Percentiles rank a stretch among this genome's conserved stretches.
phyloP scores from a whole-genome alignment of 805 yeast genomes.

The Kazachstania martiniae region DNA sequence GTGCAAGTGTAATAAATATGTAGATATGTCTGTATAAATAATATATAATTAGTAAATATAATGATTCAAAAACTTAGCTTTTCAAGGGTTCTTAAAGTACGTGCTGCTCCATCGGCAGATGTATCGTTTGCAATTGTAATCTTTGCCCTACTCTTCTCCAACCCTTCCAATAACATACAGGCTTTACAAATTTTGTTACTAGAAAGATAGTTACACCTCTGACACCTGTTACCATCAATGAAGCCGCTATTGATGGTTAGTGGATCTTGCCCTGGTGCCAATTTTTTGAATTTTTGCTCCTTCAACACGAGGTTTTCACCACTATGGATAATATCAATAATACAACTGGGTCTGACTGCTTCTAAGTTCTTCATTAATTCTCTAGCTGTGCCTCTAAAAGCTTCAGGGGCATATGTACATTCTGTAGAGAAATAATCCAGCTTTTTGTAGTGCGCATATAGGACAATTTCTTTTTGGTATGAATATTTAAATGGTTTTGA shows the following conservation, averaged over 20 bases:
- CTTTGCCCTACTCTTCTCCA: slow-evolving; percentile 67
- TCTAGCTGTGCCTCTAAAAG: slow-evolving; percentile 95
- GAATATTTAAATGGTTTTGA: slow-evolving; percentile 93
- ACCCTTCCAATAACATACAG: slow-evolving; percentile 74
- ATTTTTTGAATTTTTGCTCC: slow-evolving; percentile 25
- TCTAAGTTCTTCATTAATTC: slow-evolving; percentile 84
- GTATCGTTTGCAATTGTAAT: slow-evolving; percentile 42
- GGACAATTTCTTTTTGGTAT: slow-evolving; percentile 92
- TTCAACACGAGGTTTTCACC: slow-evolving; percentile 77
- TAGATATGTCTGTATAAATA: too few species aligned
- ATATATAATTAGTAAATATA: not conserved
- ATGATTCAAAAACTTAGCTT: slow-evolving; percentile 41
- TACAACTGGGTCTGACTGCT: slow-evolving; percentile 82
- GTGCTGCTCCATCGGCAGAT: slow-evolving; percentile 51
- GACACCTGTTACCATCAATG: slow-evolving; percentile 67
- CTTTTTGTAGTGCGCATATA: slow-evolving; percentile 93
- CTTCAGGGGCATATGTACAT: slow-evolving; percentile 97
- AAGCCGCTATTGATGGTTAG: slow-evolving; percentile 17
- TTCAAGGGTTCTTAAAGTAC: slow-evolving; percentile 50
- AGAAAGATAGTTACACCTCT: slow-evolving; percentile 84
- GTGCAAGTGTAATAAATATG: too few species aligned
- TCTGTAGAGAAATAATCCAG: slow-evolving; percentile 95
- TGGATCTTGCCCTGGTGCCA: slow-evolving; percentile 2
- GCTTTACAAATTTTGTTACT: slow-evolving; percentile 89
- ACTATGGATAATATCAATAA: slow-evolving; percentile 85